Percentiles rank a stretch among this genome's conserved stretches.
phyloP scores from a whole-genome alignment of 495 filamentous ascomycete genomes.

The Tuber indicum region DNA sequence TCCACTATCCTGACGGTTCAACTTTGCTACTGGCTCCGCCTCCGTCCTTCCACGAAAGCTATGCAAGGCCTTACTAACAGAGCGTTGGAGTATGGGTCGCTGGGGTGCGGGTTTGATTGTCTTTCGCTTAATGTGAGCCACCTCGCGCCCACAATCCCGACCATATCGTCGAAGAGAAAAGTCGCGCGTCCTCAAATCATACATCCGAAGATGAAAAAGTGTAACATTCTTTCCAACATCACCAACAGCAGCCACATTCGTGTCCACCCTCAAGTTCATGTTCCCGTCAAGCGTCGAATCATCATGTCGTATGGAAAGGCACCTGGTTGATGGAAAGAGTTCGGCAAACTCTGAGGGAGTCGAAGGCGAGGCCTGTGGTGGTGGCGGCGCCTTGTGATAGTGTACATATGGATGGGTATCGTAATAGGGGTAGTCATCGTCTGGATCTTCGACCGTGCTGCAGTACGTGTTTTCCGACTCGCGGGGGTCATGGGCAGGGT shows the following conservation, averaged over 20 bases:
- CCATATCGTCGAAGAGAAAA: conserved; percentile 90
- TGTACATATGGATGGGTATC: conserved; percentile 45
- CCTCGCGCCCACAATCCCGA: conserved; percentile 85
- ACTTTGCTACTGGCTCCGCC: conserved; percentile 44
- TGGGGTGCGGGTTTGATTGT: conserved; percentile 45
- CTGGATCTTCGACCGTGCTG: conserved; percentile 61
- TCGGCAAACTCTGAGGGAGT: conserved; percentile 77
- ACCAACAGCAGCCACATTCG: conserved; percentile 51
- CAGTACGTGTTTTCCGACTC: conserved; percentile 73
- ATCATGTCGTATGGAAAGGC: conserved; percentile 80
- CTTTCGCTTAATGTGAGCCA: conserved; percentile 78
- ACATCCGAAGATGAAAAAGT: conserved; percentile 93
- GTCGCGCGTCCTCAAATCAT: conserved; percentile 76
- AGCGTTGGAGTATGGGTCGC: conserved; percentile 57
- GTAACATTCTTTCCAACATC: conserved; percentile 58
- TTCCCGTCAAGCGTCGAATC: conserved; percentile 88
- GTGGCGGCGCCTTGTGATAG: conserved; percentile 43
- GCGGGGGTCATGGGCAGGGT: conserved; percentile 45
- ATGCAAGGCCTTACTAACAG: conserved; percentile 68
- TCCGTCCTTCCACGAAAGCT: conserved; percentile 58
- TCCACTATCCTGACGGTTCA: conserved; percentile 53
- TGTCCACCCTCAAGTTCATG: conserved; percentile 93
- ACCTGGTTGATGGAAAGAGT: conserved; percentile 76
- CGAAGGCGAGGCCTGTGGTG: conserved; percentile 54
- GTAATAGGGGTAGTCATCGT: conserved; percentile 51